phyloP scores from a whole-genome alignment of 176 grass and related monocot genomes.

The Areca catechu region DNA sequence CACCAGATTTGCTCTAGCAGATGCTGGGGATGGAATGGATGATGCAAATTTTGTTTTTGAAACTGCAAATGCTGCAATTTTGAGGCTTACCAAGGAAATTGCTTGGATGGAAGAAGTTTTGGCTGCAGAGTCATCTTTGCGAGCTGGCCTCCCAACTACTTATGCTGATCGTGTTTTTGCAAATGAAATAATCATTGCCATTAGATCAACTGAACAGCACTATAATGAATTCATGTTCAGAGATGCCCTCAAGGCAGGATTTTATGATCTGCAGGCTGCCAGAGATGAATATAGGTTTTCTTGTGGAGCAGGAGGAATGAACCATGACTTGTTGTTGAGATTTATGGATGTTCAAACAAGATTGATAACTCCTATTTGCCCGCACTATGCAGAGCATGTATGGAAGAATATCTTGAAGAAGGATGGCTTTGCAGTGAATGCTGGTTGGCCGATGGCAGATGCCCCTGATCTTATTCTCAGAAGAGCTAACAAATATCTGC shows the following conservation, averaged over 20 bases:
- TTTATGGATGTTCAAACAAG: slow-evolving; percentile 77
- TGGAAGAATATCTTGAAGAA: slow-evolving; percentile 54
- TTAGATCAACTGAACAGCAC: slow-evolving; percentile 58
- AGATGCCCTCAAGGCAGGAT: slow-evolving; percentile 66
- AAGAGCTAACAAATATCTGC: slow-evolving; percentile 70
- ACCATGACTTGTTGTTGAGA: slow-evolving; percentile 34
- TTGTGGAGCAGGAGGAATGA: slow-evolving; percentile 60
- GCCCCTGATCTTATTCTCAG: slow-evolving; percentile 43
- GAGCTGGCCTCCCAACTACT: slow-evolving; percentile 32
- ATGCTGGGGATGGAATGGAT: slow-evolving; percentile 85
- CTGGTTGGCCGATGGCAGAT: slow-evolving; percentile 49
- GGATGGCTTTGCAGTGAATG: slow-evolving; percentile 52
- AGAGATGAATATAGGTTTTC: slow-evolving; percentile 78
- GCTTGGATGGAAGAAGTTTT: slow-evolving; percentile 80
- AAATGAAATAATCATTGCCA: slow-evolving; percentile 63
- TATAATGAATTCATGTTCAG: slow-evolving; percentile 74
- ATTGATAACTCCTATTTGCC: slow-evolving; percentile 55
- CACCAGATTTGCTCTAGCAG: slow-evolving; percentile 76
- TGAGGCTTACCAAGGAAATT: slow-evolving; percentile 75
- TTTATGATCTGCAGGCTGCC: slow-evolving; percentile 65
- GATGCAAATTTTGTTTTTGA: slow-evolving; percentile 88
- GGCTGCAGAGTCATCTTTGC: slow-evolving; percentile 42
- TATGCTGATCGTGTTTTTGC: slow-evolving; percentile 67
- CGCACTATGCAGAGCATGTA: slow-evolving; percentile 67
- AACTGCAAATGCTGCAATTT: slow-evolving; percentile 69